Percentiles rank a stretch among this genome's conserved stretches.
Conservation (phyloP, 129 eudicot genomes). For the Flaveria robusta region DNA sequence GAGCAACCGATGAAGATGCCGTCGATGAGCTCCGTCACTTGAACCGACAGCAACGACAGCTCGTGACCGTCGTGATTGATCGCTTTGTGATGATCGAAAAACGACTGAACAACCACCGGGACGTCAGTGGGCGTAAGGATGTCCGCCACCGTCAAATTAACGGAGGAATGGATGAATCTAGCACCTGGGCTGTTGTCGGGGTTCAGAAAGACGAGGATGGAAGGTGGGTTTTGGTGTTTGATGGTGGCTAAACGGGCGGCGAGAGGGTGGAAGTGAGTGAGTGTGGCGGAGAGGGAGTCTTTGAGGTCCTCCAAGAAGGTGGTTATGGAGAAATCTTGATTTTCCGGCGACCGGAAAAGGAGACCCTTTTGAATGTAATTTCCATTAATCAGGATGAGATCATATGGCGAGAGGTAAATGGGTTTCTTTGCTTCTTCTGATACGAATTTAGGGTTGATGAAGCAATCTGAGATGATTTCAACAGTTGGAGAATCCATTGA, state of each 20-base stretch:
- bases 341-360: conserved; percentile 26
- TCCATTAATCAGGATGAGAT: neutral
- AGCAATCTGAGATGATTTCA: conserved; percentile 28
- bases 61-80: conserved; percentile 26
- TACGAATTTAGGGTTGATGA: conserved; percentile 12
- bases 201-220: neutral
- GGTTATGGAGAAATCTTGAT: conserved; percentile 21
- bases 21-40: conserved; percentile 26
- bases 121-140: conserved; percentile 25
- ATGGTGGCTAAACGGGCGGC: conserved; percentile 54
- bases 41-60: conserved; percentile 10
- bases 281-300: conserved; percentile 48
- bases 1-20: conserved; percentile 24
- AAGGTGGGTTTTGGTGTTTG: conserved; percentile 39
- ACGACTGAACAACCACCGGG: conserved; percentile 15
- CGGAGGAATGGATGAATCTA: conserved; percentile 22
- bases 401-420: conserved; percentile 23
- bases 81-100: conserved; percentile 26
- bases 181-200: conserved; percentile 25
- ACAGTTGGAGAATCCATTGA: conserved; percentile 8
- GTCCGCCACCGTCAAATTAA: conserved; percentile 13
- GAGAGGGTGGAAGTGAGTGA: conserved; percentile 50
- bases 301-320: conserved; percentile 42
- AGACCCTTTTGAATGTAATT: conserved; percentile 60
- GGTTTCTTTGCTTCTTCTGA: conserved; percentile 25